Percentiles rank a stretch among this genome's conserved stretches.
These are phyloP conservation scores for Coemansia pectinata DNA, from an alignment of 192 early-diverging fungal species.

Conservation along the genomic window DNA sequence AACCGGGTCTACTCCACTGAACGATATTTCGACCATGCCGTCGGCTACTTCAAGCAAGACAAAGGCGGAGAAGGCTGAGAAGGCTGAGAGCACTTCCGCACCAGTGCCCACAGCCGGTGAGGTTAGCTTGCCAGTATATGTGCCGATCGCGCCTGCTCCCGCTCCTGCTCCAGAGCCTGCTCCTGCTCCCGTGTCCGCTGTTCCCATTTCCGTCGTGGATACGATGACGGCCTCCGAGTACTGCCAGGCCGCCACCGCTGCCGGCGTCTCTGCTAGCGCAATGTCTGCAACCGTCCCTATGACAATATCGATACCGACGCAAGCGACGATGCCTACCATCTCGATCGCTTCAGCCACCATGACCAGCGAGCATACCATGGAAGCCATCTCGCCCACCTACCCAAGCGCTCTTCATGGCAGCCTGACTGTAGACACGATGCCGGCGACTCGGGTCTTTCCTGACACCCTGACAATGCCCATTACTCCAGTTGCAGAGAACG, in stretches of 20 bases:
- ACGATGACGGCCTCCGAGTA: background rate
- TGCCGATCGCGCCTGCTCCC: conserved; percentile 7
- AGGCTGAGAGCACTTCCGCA: background rate
- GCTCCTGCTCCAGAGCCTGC: background rate
- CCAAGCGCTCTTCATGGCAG: background rate
- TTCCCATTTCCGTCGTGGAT: background rate
- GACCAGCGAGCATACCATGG: background rate
- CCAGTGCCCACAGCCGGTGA: background rate
- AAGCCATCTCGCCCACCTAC: background rate
- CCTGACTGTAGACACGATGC: background rate
- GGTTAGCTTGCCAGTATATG: background rate
- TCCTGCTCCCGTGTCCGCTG: background rate
- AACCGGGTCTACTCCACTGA: conserved; percentile 2
- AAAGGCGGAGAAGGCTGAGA: background rate
- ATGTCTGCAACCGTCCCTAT: background rate
- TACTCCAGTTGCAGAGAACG: background rate
- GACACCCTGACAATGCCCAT: background rate
- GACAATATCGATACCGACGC: background rate
- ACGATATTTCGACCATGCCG: background rate
- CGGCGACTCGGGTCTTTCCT: background rate
- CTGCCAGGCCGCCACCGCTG: background rate
- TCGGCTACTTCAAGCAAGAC: background rate
- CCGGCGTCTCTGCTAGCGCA: background rate
- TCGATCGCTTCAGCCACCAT: conserved; percentile 1
- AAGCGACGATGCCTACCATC: background rate